Conservation (phyloP, 805 yeast genomes). For the Saccharomycopsis sp. region DNA sequence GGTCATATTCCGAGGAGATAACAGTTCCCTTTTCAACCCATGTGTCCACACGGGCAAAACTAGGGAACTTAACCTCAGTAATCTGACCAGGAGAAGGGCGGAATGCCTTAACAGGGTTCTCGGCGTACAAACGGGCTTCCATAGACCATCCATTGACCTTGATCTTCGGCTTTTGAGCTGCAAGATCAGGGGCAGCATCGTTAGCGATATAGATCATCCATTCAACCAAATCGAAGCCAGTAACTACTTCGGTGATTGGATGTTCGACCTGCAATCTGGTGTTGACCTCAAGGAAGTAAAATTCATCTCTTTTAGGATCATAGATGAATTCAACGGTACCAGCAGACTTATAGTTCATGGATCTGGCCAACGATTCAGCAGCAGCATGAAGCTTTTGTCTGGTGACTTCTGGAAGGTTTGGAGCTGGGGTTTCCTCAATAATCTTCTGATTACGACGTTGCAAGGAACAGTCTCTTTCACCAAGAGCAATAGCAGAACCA, state of each 20-base stretch:
- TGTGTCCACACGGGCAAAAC: constrained; percentile 88
- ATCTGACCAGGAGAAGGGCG: constrained; percentile 95
- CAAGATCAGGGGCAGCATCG: constrained; percentile 76
- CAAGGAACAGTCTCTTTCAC: constrained; percentile 96
- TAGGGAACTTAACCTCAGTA: constrained; percentile 78
- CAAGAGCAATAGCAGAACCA: constrained; percentile 88
- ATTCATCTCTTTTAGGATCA: constrained; percentile 79
- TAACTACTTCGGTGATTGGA: constrained; percentile 92
- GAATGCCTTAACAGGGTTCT: constrained; percentile 91
- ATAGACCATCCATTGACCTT: constrained; percentile 79
- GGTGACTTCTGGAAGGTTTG: constrained; percentile 77
- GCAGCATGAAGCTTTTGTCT: constrained; percentile 71
- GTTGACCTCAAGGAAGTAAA: constrained; percentile 92
- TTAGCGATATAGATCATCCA: constrained; percentile 96
- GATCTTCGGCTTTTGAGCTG: constrained; percentile 37
- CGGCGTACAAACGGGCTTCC: constrained; percentile 96
- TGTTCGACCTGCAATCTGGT: constrained; percentile 97
- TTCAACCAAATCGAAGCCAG: constrained; percentile 91
- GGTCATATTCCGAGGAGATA: constrained; percentile 90
- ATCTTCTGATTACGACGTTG: constrained; percentile 96
- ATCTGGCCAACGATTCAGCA: constrained; percentile 74
- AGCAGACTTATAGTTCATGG: constrained; percentile 89
- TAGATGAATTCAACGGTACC: constrained; percentile 96
- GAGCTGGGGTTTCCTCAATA: constrained; percentile 98
- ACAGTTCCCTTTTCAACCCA: constrained; percentile 90